These are phyloP conservation scores for Candida ovalis DNA, from an alignment of 805 yeast species.

Conservation along the genomic window DNA sequence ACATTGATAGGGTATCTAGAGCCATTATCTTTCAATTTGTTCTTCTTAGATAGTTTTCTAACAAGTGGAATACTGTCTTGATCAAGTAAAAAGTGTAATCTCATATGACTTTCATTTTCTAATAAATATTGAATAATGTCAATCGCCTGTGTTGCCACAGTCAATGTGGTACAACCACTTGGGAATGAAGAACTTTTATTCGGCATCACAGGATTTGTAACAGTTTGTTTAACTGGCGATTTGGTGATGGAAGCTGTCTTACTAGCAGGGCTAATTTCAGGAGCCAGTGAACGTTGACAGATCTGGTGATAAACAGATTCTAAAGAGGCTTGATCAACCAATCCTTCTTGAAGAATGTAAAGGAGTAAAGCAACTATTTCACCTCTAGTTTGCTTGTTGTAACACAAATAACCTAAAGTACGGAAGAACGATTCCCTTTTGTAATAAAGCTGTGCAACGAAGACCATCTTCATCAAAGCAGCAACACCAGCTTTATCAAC, in stretches of 20 bases:
- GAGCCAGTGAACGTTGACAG: slow-evolving; percentile 41
- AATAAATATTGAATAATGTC: slow-evolving; percentile 71
- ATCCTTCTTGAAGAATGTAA: slow-evolving; percentile 74
- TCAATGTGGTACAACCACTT: slow-evolving; percentile 58
- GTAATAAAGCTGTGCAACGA: slow-evolving; percentile 63
- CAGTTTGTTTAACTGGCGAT: slow-evolving; percentile 1
- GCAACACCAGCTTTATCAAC: slow-evolving; percentile 76
- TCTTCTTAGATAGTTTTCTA: slow-evolving; percentile 34
- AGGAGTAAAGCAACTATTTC: slow-evolving; percentile 70
- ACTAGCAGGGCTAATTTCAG: not conserved
- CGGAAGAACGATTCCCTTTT: slow-evolving; percentile 63
- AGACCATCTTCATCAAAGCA: slow-evolving; percentile 64
- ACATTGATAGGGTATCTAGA: slow-evolving; percentile 71
- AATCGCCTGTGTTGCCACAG: slow-evolving; percentile 72
- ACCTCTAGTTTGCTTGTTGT: slow-evolving; percentile 71
- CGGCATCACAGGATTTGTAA: not conserved
- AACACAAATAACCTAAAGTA: slow-evolving; percentile 62
- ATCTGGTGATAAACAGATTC: slow-evolving; percentile 60
- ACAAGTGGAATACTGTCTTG: slow-evolving; percentile 55
- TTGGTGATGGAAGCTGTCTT: slow-evolving; percentile 3
- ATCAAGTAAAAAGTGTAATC: slow-evolving; percentile 74
- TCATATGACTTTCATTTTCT: slow-evolving; percentile 60
- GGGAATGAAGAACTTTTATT: slow-evolving; percentile 40
- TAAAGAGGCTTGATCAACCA: slow-evolving; percentile 52
- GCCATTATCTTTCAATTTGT: slow-evolving; percentile 37